phyloP scores from a whole-genome alignment of 208 protist species.

The Acanthamoeba healyi region DNA sequence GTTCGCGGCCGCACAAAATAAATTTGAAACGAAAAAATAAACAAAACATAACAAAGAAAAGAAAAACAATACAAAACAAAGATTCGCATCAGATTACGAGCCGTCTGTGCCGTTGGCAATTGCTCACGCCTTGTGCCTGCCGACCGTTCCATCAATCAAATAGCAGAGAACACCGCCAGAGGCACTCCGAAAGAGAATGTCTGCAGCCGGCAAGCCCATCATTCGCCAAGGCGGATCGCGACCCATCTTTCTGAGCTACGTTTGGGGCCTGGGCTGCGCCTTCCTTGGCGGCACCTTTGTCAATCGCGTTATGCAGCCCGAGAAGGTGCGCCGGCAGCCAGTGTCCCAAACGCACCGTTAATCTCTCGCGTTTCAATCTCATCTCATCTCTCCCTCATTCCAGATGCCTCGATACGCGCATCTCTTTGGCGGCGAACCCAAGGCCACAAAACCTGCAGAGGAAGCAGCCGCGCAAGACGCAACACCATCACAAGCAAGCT shows the following conservation, averaged over 20 bases:
- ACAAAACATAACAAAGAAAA: not conserved
- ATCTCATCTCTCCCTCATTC: too few species aligned
- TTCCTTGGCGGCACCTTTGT: conserved; percentile 44
- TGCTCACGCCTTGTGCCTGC: too few species aligned
- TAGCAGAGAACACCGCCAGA: too few species aligned
- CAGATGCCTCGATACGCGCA: conserved; percentile 55
- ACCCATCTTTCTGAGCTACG: conserved; percentile 20
- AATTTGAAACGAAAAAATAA: not conserved
- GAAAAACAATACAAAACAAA: not conserved
- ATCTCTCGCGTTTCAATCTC: too few species aligned
- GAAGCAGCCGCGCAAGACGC: not conserved
- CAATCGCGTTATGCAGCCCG: conserved; percentile 22
- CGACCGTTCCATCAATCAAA: too few species aligned
- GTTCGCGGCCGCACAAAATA: not conserved
- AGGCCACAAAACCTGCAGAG: not conserved
- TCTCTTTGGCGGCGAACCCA: not conserved
- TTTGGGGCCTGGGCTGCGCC: conserved; percentile 34
- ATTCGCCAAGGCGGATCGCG: conserved; percentile 4
- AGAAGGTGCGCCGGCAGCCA: not conserved
- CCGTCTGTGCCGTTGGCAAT: too few species aligned
- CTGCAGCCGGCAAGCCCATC: conserved; percentile 37
- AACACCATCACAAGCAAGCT: not conserved
- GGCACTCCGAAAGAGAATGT: too few species aligned
- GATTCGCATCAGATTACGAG: not conserved
- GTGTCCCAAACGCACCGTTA: too few species aligned